Conservation (phyloP, 2,329 filamentous ascomycete genomes). For the Phoma sp. region DNA sequence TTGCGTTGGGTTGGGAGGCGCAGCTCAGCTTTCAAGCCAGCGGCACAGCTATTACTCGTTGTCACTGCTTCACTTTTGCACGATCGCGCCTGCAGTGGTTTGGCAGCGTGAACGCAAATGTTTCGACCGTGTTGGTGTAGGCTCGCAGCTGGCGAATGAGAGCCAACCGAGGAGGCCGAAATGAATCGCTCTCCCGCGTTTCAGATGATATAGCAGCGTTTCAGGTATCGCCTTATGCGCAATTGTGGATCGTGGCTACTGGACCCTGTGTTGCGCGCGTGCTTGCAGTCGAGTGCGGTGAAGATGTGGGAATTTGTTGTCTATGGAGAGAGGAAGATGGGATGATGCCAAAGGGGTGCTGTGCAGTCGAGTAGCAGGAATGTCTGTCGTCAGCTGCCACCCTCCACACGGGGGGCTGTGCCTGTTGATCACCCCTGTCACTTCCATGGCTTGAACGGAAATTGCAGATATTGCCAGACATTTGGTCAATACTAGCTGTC, state of each 20-base stretch:
- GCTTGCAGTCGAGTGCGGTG: conserved; percentile 5
- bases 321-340: neutral
- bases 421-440: neutral
- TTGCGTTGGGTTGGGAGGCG: conserved; percentile 13
- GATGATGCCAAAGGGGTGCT: neutral
- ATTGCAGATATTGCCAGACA: neutral
- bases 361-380: neutral
- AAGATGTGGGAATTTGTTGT: conserved; percentile 1
- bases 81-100: conserved; percentile 29
- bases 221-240: conserved; percentile 28
- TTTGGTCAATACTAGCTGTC: neutral
- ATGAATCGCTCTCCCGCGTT: conserved; percentile 42
- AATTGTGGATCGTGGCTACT: conserved; percentile 8
- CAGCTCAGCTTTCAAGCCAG: conserved; percentile 20
- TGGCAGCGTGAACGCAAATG: conserved; percentile 25
- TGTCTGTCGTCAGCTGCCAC: conserved; percentile 10
- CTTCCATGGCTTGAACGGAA: neutral
- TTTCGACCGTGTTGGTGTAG: conserved; percentile 20
- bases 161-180: conserved; percentile 22
- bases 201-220: conserved; percentile 42
- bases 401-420: neutral
- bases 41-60: conserved; percentile 17
- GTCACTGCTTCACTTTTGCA: conserved; percentile 27
- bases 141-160: conserved; percentile 35
- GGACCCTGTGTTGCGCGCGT: conserved; percentile 10